Base-by-base conservation (phyloP, 139 green algal genomes). In the Dunaliella primolecta region DNA sequence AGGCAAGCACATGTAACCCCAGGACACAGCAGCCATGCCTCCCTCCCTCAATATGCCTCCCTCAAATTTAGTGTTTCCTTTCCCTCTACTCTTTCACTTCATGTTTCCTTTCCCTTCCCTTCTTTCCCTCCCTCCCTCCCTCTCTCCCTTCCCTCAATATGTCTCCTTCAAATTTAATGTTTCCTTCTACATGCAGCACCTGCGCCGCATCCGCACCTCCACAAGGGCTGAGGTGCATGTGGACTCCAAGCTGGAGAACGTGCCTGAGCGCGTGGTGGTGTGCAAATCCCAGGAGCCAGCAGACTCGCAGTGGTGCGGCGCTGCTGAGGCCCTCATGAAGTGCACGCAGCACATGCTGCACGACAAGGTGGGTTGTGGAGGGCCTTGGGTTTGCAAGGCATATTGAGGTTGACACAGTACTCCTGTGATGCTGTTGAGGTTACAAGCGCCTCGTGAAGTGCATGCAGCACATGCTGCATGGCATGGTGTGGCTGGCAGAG, bases 311-410 rank as follows among this genome's bases (percentile, higher is more conserved):
- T 34, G 35, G 35, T 84, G 78, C 71, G 84, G 55, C 3, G 84
- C 84, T 15, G 84, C 79, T 1, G 84, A 87, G 71, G 84, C 78
- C 29, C 34, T 84, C 32, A 83, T 87, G 64, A 71, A 75, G 25
- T 71, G 33, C 30, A 64, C 31, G 15, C 29, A 75, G 30, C 76
- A 46, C 36, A n/a, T 81, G 2, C 23, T 87, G 21, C 29, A 2
- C 0, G 78, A 87, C 36, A 55, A 76, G 71, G 77, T 84, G 80
- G 1, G 78, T 29, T 15, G 33, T 1, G 7, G 46, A 25, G 46
- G 46, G 46, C n/a, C n/a, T n/a, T n/a, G n/a, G n/a, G n/a, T n/a
- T n/a, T n/a, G n/a, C 46, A 64, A 64, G 46, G 7, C 46, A n/a
- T n/a, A n/a, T 64, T 64, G 15, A 64, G 46, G 46, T 64, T 64